Evolutionary conservation across 306 rosid species (phyloP), one percentile per base, ranked within the genome.

Genomic region (Sindora glabra): DNA sequence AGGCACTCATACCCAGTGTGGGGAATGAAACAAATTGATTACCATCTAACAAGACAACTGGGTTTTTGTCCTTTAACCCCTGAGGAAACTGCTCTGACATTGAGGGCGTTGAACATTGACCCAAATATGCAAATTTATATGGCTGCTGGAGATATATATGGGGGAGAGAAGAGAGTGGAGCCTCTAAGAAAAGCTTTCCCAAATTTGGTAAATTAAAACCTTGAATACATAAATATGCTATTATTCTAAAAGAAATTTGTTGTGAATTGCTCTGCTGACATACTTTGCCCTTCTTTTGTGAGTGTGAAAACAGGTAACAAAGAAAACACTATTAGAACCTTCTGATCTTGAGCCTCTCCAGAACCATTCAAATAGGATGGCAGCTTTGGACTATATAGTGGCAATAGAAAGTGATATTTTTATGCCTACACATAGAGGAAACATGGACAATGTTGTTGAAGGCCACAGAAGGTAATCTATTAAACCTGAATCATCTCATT

Each of bases 41-140:
- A 86, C 2, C 67, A 75, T 4, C 19, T 7, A 46, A 73, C 64
- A 56, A 80, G 87, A 64, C 59, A 27, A n/a, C 72, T 62, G 42
- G 94, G 94, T 56, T 48, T 77, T 46, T 86, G 94, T 55, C 85
- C 94, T 4, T 65, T 86, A 69, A 86, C 85, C 26, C 94, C 87
- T 3, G 86, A 86, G 65, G 94, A 86, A 77, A 86, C 89, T 47
- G 69, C 82, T 23, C 70, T 86, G 23, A 69, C 73, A 2, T 62
- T 82, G 45, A 74, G 25, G 27, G 89, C 89, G 5, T 69, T 82
- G 5, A 85, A 81, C 14, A 67, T 82, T 16, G 83, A 75, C 73
- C 85, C 46, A 24, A 51, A 78, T 14, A 75, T 78, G 56, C 94
- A 86, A 59, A 80, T 86, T 26, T 86, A 79, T 39, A 73, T 86